These are phyloP conservation scores for Rhizopus microsporus DNA, from an alignment of 371 early-diverging fungal genomes.

Conservation along the genomic window DNA sequence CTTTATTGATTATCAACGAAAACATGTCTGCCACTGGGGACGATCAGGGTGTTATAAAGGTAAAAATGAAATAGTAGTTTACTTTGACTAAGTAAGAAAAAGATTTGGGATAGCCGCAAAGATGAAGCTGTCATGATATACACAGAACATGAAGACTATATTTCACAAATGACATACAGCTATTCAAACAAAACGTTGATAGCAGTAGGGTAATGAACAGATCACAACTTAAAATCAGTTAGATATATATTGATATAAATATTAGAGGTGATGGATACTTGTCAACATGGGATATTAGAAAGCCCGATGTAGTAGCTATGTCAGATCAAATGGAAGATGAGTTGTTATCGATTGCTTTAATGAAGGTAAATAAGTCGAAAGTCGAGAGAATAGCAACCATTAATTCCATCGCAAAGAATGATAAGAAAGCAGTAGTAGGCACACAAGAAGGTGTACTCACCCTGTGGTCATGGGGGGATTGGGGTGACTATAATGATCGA, in stretches of 20 bases:
- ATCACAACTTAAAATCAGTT: not conserved
- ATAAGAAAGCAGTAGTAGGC: conserved; percentile 80
- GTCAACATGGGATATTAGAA: conserved; percentile 83
- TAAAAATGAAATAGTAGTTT: conserved; percentile 17
- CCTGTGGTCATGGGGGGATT: conserved; percentile 75
- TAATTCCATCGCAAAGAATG: conserved; percentile 39
- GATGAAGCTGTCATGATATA: conserved; percentile 66
- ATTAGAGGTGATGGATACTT: conserved; percentile 82
- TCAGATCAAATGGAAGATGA: conserved; percentile 90
- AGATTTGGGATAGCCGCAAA: conserved; percentile 78
- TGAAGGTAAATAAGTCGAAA: conserved; percentile 48
- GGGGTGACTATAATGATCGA: conserved; percentile 84
- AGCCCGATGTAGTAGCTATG: conserved; percentile 60
- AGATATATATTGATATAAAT: not conserved
- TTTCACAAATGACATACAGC: conserved; percentile 75
- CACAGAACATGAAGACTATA: conserved; percentile 81
- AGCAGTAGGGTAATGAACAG: conserved; percentile 52
- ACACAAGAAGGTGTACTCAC: conserved; percentile 82
- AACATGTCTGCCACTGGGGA: conserved; percentile 83
- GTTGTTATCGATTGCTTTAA: conserved; percentile 72
- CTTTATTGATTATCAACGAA: conserved; percentile 67
- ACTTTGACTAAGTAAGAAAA: not conserved
- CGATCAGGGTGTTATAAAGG: conserved; percentile 83
- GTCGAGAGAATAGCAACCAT: not conserved
- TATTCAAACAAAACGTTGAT: conserved; percentile 65